Conservation (phyloP, 768 basidiomycete genomes). For the Rhizopogon vinicolor region DNA sequence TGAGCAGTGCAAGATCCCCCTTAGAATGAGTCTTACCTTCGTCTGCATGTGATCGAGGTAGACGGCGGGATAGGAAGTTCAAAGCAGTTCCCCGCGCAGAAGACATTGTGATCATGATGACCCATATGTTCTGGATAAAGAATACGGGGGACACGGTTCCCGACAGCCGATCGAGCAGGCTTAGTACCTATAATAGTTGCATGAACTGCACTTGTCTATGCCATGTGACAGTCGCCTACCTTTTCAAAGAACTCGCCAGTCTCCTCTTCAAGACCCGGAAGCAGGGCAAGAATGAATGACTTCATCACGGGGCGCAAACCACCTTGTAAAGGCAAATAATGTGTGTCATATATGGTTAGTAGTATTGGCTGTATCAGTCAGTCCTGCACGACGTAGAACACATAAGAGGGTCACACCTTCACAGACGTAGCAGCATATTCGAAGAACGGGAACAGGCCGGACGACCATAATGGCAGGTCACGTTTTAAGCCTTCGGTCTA, state of each 20-base stretch:
- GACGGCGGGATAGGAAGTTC: slow-evolving; percentile 78
- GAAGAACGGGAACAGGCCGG: slow-evolving; percentile 97
- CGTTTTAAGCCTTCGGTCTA: slow-evolving; percentile 83
- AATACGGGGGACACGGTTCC: slow-evolving; percentile 82
- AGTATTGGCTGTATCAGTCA: slow-evolving; percentile 60
- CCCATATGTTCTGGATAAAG: slow-evolving; percentile 95
- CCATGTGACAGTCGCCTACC: slow-evolving; percentile 28
- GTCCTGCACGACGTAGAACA: not conserved
- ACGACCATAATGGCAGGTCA: slow-evolving; percentile 91
- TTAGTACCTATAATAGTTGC: slow-evolving; percentile 54
- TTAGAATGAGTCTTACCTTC: slow-evolving; percentile 49
- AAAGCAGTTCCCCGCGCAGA: slow-evolving; percentile 81
- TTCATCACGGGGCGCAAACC: slow-evolving; percentile 88
- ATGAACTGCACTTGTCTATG: slow-evolving; percentile 1
- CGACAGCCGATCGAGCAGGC: slow-evolving; percentile 76
- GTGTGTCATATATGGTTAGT: slow-evolving; percentile 86
- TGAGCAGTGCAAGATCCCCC: slow-evolving; percentile 1
- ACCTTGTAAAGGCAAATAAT: slow-evolving; percentile 83
- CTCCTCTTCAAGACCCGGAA: slow-evolving; percentile 96
- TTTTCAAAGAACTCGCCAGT: slow-evolving; percentile 97
- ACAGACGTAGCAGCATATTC: slow-evolving; percentile 99
- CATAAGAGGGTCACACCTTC: slow-evolving; percentile 49
- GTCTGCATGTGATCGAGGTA: slow-evolving; percentile 65
- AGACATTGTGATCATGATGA: slow-evolving; percentile 87
- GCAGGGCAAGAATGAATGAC: slow-evolving; percentile 86